phyloP scores from a whole-genome alignment of 163 green algal species.

The Chlorella variabilis region DNA sequence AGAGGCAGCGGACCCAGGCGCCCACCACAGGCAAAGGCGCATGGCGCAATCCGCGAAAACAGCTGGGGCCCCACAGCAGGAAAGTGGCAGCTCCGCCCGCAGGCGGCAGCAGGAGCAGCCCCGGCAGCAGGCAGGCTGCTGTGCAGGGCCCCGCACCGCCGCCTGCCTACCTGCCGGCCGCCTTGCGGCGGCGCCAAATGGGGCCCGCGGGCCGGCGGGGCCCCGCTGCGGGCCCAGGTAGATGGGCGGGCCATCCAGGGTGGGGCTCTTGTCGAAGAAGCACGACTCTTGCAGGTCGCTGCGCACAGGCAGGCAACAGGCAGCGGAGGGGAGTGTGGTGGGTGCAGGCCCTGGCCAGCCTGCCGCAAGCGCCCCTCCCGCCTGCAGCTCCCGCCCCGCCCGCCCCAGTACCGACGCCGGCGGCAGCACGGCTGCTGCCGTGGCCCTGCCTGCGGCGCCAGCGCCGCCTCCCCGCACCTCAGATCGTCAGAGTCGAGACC shows the following conservation, averaged over 20 bases:
- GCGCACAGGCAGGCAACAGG: not conserved
- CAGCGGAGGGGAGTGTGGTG: not conserved
- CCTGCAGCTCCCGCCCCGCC: no score
- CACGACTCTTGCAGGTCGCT: slow-evolving; percentile 41
- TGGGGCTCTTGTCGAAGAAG: slow-evolving; percentile 41
- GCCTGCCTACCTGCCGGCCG: slow-evolving; percentile 8
- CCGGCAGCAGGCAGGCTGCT: not conserved
- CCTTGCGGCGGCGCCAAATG: slow-evolving; percentile 10
- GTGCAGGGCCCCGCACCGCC: not conserved
- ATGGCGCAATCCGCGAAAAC: not conserved
- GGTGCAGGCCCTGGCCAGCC: no score
- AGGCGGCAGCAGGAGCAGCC: not conserved
- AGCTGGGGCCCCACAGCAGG: not conserved
- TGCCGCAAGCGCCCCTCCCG: no score
- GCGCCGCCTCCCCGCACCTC: not conserved
- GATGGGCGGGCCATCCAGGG: slow-evolving; percentile 23
- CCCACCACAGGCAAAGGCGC: not conserved
- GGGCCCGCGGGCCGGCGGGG: slow-evolving; percentile 5
- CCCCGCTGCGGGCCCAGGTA: slow-evolving; percentile 40
- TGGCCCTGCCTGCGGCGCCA: not conserved
- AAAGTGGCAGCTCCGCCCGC: not conserved
- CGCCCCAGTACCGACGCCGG: no score
- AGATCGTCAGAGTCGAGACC: slow-evolving; percentile 34
- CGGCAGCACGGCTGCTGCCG: not conserved
- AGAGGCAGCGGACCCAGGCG: not conserved